Base-by-base conservation (phyloP, 2,329 filamentous ascomycete genomes). In the Xylaria sp. region DNA sequence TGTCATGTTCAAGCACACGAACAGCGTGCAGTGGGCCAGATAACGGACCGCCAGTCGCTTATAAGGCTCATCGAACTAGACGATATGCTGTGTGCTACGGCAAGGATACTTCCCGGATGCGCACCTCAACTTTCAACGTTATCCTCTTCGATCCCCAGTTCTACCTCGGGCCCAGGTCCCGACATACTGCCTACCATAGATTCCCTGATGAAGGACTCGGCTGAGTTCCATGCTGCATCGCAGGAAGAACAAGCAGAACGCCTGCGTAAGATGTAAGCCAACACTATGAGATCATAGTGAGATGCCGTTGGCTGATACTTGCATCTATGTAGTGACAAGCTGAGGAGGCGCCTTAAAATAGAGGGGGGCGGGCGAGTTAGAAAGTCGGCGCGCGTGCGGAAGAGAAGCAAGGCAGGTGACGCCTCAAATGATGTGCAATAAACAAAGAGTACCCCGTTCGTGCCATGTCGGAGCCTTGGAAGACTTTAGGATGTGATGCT, bases 1-100 rank as follows among this genome's bases (percentile, higher is more conserved):
- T 66, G 8, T 4, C 66, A 76, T 57, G 15, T 51, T 6, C 67
- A 76, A 61, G 23, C 65, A 15, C 63, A 77, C 28, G 75, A 77
- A 56, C 69, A 72, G 52, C 65, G 73, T 5, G 70, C 69, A n/a
- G 18, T 76, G 3, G 73, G 73, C 50, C 55, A 51, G 46, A 37
- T 48, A 55, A 57, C 50, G 8, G 10, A 50, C 7, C 34, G 13
- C 12, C 50, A 15, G 39, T 65, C 44, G 28, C 41, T 52, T 37
- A 31, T 9, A 25, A 39, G 25, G 7, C 60, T 61, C 13, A 44
- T 3, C 25, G 12, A 52, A 23, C 31, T 66, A 13, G 23, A 54
- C 20, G 31, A 37, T 20, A 58, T 44, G 28, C 44, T 64, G 6
- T 41, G 28, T 13, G 46, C 34, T 28, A 10, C 50, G 23, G 57